Base-by-base conservation (phyloP, 2,329 filamentous ascomycete genomes). In the Raffaelea deltoideospora region DNA sequence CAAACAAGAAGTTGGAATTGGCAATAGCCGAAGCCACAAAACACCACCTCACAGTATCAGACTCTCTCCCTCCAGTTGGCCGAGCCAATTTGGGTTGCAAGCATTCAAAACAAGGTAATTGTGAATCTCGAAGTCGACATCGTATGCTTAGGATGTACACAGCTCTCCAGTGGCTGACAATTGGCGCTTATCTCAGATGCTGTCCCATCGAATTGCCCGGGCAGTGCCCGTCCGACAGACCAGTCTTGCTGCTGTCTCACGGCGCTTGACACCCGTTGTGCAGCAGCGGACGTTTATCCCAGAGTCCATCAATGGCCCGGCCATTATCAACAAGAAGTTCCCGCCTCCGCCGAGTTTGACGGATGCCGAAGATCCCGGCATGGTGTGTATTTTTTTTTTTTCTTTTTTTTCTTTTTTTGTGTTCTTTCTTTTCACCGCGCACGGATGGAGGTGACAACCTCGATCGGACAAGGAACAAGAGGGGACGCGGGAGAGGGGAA, bases 341-440 rank as follows among this genome's bases (percentile, higher is more conserved):
- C 63, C 67, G 41, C 61, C 65, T 33, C 58, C 59, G 11, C 59
- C 63, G 29, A 47, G 37, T 3, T 49, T 72, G 37, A 65, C 61
- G 41, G 73, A 79, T 22, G 64, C 69, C 36, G 69, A 79, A 52
- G 76, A 81, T 48, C 79, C 79, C 15, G 64, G 60, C 44, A 74
- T 76, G 74, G 76, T 79, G n/a, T n/a, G n/a, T n/a, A n/a, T n/a
- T n/a, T n/a, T n/a, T n/a, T n/a, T n/a, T n/a, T n/a, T n/a, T n/a
- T n/a, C n/a, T n/a, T n/a, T n/a, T n/a, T n/a, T n/a, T n/a, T n/a
- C n/a, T n/a, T n/a, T n/a, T n/a, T n/a, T n/a, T n/a, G n/a, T n/a
- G n/a, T n/a, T n/a, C n/a, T n/a, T n/a, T n/a, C n/a, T n/a, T n/a
- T n/a, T n/a, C n/a, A n/a, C n/a, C n/a, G n/a, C n/a, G n/a, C n/a